Percentiles rank a stretch among this genome's conserved stretches.
Conservation (phyloP, 805 yeast genomes). For the Barnettozyma californica region DNA sequence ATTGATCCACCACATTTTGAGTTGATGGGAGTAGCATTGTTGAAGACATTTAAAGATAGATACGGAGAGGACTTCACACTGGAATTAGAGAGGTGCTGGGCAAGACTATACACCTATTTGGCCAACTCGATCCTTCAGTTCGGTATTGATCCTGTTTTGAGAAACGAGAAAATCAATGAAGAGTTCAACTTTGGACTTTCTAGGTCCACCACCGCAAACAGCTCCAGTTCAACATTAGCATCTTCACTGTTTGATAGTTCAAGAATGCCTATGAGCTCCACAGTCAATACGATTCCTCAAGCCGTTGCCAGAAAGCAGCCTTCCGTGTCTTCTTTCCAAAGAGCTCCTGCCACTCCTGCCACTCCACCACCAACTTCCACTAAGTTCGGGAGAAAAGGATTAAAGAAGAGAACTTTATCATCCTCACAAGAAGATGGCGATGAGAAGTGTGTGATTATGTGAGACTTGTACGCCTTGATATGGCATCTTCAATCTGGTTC, state of each 20-base stretch:
- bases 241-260: conserved; percentile 4
- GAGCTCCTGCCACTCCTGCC: not conserved
- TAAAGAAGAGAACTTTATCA: not conserved
- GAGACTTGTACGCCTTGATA: too few species aligned
- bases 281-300: not conserved
- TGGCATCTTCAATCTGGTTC: too few species aligned
- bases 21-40: conserved; percentile 67
- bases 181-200: conserved; percentile 2
- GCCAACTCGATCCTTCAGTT: conserved; percentile 60
- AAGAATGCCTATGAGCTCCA: not conserved
- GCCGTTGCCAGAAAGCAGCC: not conserved
- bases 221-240: conserved; percentile 1
- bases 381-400: not conserved
- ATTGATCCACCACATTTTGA: conserved; percentile 65
- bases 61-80: conserved; percentile 47
- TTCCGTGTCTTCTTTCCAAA: not conserved
- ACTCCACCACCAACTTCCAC: not conserved
- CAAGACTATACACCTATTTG: conserved; percentile 59
- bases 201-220: not conserved
- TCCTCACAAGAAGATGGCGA: conserved; percentile 5
- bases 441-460: conserved; percentile 14
- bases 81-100: conserved; percentile 67
- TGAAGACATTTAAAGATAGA: conserved; percentile 63
- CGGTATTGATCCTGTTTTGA: conserved; percentile 36
- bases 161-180: conserved; percentile 25